Conservation (phyloP, 2,329 filamentous ascomycete genomes). For the Ophiocordyceps robertsii region DNA sequence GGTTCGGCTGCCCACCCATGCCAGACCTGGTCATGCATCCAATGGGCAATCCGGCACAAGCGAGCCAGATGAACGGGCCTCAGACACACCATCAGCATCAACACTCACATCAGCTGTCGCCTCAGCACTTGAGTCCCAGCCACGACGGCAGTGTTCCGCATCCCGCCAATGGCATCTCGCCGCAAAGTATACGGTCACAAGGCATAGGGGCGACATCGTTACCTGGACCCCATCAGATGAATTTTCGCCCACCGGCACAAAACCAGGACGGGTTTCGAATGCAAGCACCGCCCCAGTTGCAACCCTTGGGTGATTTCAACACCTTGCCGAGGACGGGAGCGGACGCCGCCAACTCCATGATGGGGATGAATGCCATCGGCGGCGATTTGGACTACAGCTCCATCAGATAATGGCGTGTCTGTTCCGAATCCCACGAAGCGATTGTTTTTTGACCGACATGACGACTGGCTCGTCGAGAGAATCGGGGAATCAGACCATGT, state of each 20-base stretch:
- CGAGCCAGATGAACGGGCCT: conserved; percentile 8
- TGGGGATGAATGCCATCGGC: conserved; percentile 14
- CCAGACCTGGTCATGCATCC: conserved; percentile 41
- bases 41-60: conserved; percentile 18
- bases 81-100: conserved; percentile 10
- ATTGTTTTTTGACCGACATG: background rate
- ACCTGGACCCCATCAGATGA: conserved; percentile 15
- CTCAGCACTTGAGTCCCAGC: conserved; percentile 5
- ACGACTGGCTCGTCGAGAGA: background rate
- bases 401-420: conserved; percentile 1
- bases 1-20: conserved; percentile 31
- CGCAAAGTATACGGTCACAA: conserved; percentile 12
- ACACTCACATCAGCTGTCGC: background rate
- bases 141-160: conserved; percentile 16
- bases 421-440: background rate
- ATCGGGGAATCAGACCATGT: background rate
- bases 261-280: conserved; percentile 20
- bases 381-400: conserved; percentile 14
- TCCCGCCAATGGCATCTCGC: conserved; percentile 10
- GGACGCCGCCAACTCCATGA: conserved; percentile 15
- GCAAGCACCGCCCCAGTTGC: conserved; percentile 13
- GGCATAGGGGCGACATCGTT: conserved; percentile 11
- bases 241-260: conserved; percentile 11
- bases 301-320: conserved; percentile 29
- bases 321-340: conserved; percentile 31